Base-by-base conservation (phyloP, 805 yeast genomes). In the Saturnispora silvae region DNA sequence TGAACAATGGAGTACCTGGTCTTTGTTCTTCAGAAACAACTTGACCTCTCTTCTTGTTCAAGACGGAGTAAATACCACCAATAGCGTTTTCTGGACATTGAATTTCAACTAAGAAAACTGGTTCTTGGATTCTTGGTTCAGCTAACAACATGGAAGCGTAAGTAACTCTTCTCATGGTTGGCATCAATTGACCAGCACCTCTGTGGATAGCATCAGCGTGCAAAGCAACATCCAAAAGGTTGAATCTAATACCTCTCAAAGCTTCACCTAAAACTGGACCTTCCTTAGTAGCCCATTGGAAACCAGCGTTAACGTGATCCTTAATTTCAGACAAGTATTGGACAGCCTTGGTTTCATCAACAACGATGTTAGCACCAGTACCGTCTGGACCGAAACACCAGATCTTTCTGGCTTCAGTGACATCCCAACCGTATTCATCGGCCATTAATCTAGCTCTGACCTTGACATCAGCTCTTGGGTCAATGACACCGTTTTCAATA, bases 321-420 rank as follows among this genome's bases (percentile, higher is more conserved):
- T 89, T 89, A 79, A 92, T 92, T 78, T 89, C 98, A 68, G 75
- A 68, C 73, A 89, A 80, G 86, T 87, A 89, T 76, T 92, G 97
- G 49, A 89, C 97, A 62, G 98, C 98, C 89, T 89, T 89, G 63
- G 97, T 89, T 74, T 87, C 96, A 76, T 89, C 98, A 69, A 89
- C 94, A 63, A 89, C 96, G 63, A 92, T 70, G 77, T 89, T 89
- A 61, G 98, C 87, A 72, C 98, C 98, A 67, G 74, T 79, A 71
- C 96, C 96, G 64, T 89, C 98, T 66, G 98, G 97, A 75, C 98
- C 98, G 86, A 89, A 89, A 82, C 96, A 85, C 98, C 98, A 89
- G 65, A 89, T 92, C 92, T 92, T 89, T 82, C 98, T 87, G 72
- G 96, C 98, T 65, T 89, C 98, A 57, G 96, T 78, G 65, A 92